Conservation (phyloP, 116 monocot species). For the Phalaenopsis hybrid region DNA sequence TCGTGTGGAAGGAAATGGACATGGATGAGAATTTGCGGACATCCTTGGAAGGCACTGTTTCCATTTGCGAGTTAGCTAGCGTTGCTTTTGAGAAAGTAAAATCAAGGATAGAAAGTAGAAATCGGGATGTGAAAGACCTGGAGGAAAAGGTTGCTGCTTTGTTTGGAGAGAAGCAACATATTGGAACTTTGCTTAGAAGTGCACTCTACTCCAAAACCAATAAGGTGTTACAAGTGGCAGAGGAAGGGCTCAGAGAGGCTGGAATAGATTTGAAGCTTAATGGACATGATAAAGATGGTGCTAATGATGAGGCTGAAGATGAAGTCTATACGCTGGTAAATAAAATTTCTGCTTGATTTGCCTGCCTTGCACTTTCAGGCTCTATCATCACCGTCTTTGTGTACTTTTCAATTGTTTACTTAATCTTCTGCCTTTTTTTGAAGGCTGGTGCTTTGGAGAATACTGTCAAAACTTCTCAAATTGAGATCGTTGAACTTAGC, state of each 20-base stretch:
- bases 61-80: slow-evolving; percentile 49
- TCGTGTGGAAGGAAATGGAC: slow-evolving; percentile 72
- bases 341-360: background rate
- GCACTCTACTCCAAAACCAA: slow-evolving; percentile 64
- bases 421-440: slow-evolving; percentile 4
- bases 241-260: slow-evolving; percentile 72
- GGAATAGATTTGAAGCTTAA: slow-evolving; percentile 65
- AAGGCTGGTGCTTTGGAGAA: slow-evolving; percentile 89
- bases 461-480: slow-evolving; percentile 85
- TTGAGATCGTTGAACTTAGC: slow-evolving; percentile 76
- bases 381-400: background rate
- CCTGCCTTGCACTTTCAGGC: background rate
- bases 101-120: slow-evolving; percentile 31
- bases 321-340: slow-evolving; percentile 93
- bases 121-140: slow-evolving; percentile 28
- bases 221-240: slow-evolving; percentile 68
- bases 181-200: slow-evolving; percentile 80
- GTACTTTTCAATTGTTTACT: background rate
- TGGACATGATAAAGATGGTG: slow-evolving; percentile 14
- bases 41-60: slow-evolving; percentile 42
- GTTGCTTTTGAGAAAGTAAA: slow-evolving; percentile 57
- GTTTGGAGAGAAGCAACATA: slow-evolving; percentile 74
- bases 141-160: slow-evolving; percentile 45
- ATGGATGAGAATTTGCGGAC: slow-evolving; percentile 52
- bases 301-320: slow-evolving; percentile 32